Evolutionary conservation across 2,329 filamentous ascomycete species (phyloP), one percentile per base, ranked within the genome.

Genomic region (Pseudophaeomoniella oleicola): DNA sequence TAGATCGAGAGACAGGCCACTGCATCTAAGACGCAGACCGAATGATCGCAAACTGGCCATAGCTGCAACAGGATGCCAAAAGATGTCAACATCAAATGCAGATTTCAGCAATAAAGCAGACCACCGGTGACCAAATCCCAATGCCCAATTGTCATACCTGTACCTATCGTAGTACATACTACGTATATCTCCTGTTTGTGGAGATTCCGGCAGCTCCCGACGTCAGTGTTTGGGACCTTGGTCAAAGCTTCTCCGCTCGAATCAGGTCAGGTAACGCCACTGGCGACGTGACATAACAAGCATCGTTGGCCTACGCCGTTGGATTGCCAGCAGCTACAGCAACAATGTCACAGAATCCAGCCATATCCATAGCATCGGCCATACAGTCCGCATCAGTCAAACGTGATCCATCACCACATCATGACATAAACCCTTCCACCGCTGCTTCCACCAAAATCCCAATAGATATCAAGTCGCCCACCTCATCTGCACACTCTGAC

Each of bases 311-410:
- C 6, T n/a, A 27, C n/a, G n/a, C 22, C 6, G 9, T n/a, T 6
- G n/a, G n/a, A 27, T 27, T 9, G 9, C n/a, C n/a, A n/a, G 9
- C 22, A 27, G 9, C 22, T 27, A 9, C 6, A n/a, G 9, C 6
- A 37, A 53, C 35, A 42, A 80, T 80, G 71, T 56, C 67, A 19
- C 59, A 62, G 17, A 67, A 71, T n/a, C 56, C 73, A 13, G 68
- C 75, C 16, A 59, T 75, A 16, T 75, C 90, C 53, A 61, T 88
- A 39, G 81, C 83, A 32, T 81, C 83, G 50, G 80, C 80, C 19
- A 64, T 94, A 45, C 87, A 94, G 57, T 77, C 81, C 12, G 81
- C 77, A 19, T 81, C 81, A 52, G 78, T 94, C 60, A 79, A 83
- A 43, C 71, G 64, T 33, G 53, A 75, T 36, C 86, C 86, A 0